Conservation (phyloP, 2,329 filamentous ascomycete genomes). For the Apiospora marii region DNA sequence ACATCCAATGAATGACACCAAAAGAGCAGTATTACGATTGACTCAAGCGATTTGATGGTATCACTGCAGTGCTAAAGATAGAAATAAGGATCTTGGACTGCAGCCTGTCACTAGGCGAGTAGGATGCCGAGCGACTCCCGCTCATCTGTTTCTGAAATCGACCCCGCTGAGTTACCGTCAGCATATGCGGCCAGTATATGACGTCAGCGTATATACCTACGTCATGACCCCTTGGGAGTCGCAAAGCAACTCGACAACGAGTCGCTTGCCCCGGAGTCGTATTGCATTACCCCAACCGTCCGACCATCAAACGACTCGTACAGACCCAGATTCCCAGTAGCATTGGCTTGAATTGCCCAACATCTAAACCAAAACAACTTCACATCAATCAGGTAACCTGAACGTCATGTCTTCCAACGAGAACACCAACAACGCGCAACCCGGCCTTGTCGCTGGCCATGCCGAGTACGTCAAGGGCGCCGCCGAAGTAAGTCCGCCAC, state of each 20-base stretch:
- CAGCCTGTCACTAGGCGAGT: not conserved
- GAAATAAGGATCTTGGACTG: not conserved
- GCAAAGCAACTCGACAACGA: not conserved
- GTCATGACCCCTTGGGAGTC: not conserved
- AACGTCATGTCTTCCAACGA: constrained; percentile 43
- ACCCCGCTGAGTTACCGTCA: not conserved
- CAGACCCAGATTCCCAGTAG: not conserved
- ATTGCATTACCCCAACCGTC: constrained; percentile 8
- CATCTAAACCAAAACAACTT: not conserved
- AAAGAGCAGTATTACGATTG: not conserved
- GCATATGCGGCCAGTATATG: not conserved
- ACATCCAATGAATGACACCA: not conserved
- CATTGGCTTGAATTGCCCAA: not conserved
- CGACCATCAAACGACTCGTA: not conserved
- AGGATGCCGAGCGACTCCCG: not conserved
- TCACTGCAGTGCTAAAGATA: not conserved
- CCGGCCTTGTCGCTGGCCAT: constrained; percentile 69
- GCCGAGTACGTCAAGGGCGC: constrained; percentile 75
- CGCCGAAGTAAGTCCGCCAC: constrained; percentile 59
- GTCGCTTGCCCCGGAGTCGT: not conserved
- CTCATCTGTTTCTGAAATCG: not conserved
- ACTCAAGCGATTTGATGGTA: not conserved
- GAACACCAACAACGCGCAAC: constrained; percentile 50
- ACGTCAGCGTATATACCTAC: constrained; percentile 8
- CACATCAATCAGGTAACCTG: not conserved